Conservation (phyloP, 306 rosid genomes). For the Luffa aegyptiaca region DNA sequence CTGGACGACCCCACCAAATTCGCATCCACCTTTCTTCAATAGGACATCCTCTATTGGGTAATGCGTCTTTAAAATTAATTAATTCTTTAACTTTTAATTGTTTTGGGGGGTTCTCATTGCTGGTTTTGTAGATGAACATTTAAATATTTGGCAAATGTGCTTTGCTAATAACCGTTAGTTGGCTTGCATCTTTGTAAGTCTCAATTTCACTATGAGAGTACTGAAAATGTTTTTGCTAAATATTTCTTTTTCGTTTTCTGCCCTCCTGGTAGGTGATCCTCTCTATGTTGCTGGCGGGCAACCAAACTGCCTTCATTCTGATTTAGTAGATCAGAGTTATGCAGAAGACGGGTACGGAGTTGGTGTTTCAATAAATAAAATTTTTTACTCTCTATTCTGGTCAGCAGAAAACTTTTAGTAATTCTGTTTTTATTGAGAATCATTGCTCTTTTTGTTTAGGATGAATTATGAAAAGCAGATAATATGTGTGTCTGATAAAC, state of each 20-base stretch:
- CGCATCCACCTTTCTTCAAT: conserved; percentile 91
- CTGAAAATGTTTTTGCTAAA: not conserved
- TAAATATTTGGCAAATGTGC: not conserved
- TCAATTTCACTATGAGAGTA: not conserved
- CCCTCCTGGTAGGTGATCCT: conserved; percentile 56
- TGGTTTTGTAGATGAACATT: not conserved
- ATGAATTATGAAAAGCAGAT: not conserved
- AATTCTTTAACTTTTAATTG: not conserved
- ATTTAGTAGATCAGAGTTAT: conserved; percentile 34
- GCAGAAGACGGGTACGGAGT: conserved; percentile 70
- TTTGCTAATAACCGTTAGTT: not conserved
- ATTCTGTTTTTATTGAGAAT: no score
- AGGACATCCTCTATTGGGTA: conserved; percentile 82
- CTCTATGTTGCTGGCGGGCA: conserved; percentile 71
- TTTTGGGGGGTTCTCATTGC: not conserved
- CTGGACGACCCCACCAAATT: conserved; percentile 95
- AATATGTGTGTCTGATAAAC: not conserved
- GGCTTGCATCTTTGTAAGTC: not conserved
- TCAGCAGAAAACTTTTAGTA: not conserved
- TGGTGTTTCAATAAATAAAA: not conserved
- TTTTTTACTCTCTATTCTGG: not conserved
- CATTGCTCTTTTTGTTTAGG: not conserved
- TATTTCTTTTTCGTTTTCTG: not conserved
- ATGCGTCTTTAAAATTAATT: not conserved
- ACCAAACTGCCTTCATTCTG: conserved; percentile 49